Percentiles rank a stretch among this genome's conserved stretches.
Conservation (phyloP, 1,284 basidiomycete species). For the Cryptococcus sp. region DNA sequence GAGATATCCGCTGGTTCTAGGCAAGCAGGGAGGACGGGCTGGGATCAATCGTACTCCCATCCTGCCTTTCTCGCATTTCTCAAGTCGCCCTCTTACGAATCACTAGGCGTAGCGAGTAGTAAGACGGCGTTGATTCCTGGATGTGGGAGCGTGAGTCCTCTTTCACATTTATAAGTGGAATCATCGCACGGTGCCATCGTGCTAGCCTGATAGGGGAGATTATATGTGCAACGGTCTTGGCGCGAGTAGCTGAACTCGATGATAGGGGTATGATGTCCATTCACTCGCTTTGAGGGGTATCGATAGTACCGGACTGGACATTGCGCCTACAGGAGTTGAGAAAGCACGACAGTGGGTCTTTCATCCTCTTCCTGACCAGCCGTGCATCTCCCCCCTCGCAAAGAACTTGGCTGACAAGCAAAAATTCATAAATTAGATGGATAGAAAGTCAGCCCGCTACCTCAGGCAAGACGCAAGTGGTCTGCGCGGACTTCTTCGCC, state of each 20-base stretch:
- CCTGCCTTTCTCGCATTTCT: conserved; percentile 62
- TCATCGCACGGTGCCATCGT: neutral
- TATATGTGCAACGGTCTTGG: neutral
- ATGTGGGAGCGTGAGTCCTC: conserved; percentile 64
- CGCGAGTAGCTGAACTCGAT: conserved; percentile 1
- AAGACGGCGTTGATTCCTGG: conserved; percentile 70
- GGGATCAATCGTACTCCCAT: conserved; percentile 64
- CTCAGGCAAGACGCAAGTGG: conserved; percentile 47
- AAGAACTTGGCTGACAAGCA: neutral
- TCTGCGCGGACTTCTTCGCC: conserved; percentile 62
- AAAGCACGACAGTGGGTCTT: conserved; percentile 53
- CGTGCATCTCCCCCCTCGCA: neutral
- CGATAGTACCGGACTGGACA: conserved; percentile 61
- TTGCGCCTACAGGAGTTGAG: conserved; percentile 61
- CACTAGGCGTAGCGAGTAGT: conserved; percentile 57
- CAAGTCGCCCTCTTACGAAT: conserved; percentile 51
- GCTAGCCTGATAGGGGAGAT: neutral
- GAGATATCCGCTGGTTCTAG: conserved; percentile 46
- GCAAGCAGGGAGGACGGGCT: conserved; percentile 64
- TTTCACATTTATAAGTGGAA: too few species aligned
- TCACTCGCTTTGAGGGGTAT: conserved; percentile 60
- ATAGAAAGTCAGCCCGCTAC: conserved; percentile 17
- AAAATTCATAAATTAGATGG: conserved; percentile 25
- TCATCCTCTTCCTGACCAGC: neutral
- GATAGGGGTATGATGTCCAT: conserved; percentile 68